Evolutionary conservation across 1,139 yeast species (phyloP).

Genomic region (Candida albicans): DNA sequence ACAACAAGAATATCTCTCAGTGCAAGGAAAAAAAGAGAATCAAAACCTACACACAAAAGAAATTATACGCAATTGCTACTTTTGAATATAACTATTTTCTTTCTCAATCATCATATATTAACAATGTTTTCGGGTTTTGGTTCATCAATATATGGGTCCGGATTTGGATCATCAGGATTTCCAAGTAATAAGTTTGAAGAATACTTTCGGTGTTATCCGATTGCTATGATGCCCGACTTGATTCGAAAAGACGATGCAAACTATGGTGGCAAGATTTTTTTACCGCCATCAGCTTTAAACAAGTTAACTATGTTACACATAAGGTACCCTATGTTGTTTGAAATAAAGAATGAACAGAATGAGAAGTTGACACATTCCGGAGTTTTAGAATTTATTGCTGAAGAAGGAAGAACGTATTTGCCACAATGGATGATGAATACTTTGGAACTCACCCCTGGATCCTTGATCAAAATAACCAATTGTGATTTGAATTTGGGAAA

Average conservation of each 20-base stretch:
- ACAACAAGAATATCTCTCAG: too few relatives aligned
- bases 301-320: constrained; percentile 84
- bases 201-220: constrained; percentile 88
- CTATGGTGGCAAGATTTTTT: constrained; percentile 93
- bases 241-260: constrained; percentile 80
- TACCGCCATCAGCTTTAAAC: constrained; percentile 91
- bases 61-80: too few relatives aligned
- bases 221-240: constrained; percentile 85
- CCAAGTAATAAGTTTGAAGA: constrained; percentile 58
- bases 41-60: too few relatives aligned
- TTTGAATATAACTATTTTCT: not conserved
- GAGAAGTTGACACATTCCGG: constrained; percentile 76
- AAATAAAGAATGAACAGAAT: constrained; percentile 67
- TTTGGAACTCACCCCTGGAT: constrained; percentile 71
- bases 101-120: not conserved
- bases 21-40: too few relatives aligned
- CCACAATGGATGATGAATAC: constrained; percentile 98
- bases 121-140: constrained; percentile 50
- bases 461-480: constrained; percentile 68
- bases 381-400: constrained; percentile 93
- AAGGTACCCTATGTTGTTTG: constrained; percentile 94
- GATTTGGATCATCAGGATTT: constrained; percentile 27
- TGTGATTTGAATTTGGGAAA: constrained; percentile 84
- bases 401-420: constrained; percentile 90
- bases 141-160: constrained; percentile 39